phyloP scores from a whole-genome alignment of 257 asterid genomes.

The Haberlea rhodopensis region DNA sequence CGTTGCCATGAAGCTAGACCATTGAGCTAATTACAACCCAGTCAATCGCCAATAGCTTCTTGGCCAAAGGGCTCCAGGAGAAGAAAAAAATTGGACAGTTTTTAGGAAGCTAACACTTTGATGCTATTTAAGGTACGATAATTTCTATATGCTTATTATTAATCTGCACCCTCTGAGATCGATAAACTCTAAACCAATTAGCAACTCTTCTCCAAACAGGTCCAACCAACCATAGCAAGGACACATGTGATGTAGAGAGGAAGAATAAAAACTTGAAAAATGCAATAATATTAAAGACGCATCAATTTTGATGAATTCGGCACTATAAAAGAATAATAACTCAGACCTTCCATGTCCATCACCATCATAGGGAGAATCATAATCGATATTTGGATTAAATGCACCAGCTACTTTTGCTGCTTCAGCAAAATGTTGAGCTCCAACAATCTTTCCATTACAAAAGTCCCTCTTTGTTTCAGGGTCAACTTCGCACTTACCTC shows the following conservation, averaged over 20 bases:
- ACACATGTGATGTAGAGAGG: background rate
- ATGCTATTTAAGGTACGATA: background rate
- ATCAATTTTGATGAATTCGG: background rate
- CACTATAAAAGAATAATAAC: constrained; percentile 17
- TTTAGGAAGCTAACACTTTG: background rate
- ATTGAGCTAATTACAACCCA: too few species aligned
- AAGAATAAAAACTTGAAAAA: background rate
- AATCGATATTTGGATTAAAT: constrained; percentile 75
- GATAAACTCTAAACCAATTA: background rate
- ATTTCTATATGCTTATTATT: background rate
- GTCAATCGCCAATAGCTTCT: too few species aligned
- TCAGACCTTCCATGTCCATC: constrained; percentile 99
- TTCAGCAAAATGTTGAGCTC: constrained; percentile 97
- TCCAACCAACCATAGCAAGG: too few species aligned
- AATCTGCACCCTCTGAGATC: too few species aligned
- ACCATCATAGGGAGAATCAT: constrained; percentile 90
- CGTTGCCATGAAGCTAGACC: too few species aligned
- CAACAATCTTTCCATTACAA: constrained; percentile 96
- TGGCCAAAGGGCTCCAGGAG: too few species aligned
- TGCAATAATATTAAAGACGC: too few species aligned
- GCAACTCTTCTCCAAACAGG: background rate
- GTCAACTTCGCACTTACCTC: constrained; percentile 91
- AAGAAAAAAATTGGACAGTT: too few species aligned
- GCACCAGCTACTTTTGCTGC: constrained; percentile 96
- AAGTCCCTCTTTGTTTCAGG: constrained; percentile 60